Evolutionary conservation across 441 rosid genomes (phyloP).

Genomic region (Isatis lusitanica): DNA sequence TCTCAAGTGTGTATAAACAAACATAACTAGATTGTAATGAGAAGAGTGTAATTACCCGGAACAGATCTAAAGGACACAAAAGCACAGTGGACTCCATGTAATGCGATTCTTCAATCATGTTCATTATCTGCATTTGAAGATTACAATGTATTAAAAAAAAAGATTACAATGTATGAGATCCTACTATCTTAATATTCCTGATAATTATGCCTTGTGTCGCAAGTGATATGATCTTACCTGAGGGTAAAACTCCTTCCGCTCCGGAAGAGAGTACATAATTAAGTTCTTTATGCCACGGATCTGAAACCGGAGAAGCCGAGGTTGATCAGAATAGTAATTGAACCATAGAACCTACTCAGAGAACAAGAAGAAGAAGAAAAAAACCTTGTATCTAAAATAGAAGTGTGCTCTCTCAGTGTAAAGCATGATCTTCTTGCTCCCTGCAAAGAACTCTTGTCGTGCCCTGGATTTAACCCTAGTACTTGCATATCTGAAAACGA

Average conservation of each 20-base stretch:
- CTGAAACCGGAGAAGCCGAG: constrained; percentile 42
- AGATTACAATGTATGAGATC: constrained; percentile 12
- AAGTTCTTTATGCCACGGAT: constrained; percentile 83
- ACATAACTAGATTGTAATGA: background rate
- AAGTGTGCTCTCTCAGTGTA: constrained; percentile 91
- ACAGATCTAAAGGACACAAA: constrained; percentile 67
- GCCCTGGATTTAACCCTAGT: constrained; percentile 70
- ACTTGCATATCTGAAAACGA: constrained; percentile 54
- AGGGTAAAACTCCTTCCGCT: constrained; percentile 89
- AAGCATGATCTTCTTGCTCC: constrained; percentile 74
- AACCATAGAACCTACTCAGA: background rate
- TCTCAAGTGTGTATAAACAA: background rate
- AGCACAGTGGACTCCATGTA: constrained; percentile 69
- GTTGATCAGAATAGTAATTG: background rate
- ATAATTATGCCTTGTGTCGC: background rate
- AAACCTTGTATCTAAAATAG: constrained; percentile 83
- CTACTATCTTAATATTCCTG: background rate
- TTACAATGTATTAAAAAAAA: too few species aligned
- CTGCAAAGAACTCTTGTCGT: constrained; percentile 67
- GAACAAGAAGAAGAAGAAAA: background rate
- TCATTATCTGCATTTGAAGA: constrained; percentile 62
- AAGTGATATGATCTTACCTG: constrained; percentile 54
- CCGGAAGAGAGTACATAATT: constrained; percentile 87
- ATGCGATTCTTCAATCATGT: constrained; percentile 74
- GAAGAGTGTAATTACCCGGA: constrained; percentile 52